Conservation (phyloP, 2,329 filamentous ascomycete species). For the Plenodomus tracheiphilus region DNA sequence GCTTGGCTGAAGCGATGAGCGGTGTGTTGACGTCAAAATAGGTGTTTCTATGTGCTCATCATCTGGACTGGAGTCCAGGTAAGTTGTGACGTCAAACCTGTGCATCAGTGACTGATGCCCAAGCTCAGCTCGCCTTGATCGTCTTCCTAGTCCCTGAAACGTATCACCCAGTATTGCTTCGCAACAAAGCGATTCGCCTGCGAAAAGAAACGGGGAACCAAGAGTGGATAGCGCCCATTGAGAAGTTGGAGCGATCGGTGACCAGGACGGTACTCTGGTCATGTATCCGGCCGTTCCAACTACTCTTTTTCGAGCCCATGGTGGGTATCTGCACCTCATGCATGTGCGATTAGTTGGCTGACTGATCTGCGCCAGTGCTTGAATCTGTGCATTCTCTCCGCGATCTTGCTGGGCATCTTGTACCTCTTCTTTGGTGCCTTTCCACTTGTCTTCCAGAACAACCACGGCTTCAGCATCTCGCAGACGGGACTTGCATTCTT, state of each 20-base stretch:
- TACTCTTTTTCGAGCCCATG: constrained; percentile 84
- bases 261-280: constrained; percentile 54
- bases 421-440: constrained; percentile 94
- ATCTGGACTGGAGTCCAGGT: constrained; percentile 70
- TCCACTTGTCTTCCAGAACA: constrained; percentile 72
- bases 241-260: constrained; percentile 72
- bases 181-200: constrained; percentile 69
- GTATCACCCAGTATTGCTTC: constrained; percentile 73
- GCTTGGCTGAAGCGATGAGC: constrained; percentile 2
- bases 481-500: constrained; percentile 80
- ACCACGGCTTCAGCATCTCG: constrained; percentile 77
- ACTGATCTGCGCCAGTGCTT: constrained; percentile 55
- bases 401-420: constrained; percentile 81
- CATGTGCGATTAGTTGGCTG: constrained; percentile 28
- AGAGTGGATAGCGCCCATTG: constrained; percentile 75
- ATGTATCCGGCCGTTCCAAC: constrained; percentile 70
- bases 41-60: constrained; percentile 71
- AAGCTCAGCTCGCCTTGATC: constrained; percentile 63
- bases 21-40: constrained; percentile 30
- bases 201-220: constrained; percentile 78
- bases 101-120: constrained; percentile 18
- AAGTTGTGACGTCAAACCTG: constrained; percentile 22
- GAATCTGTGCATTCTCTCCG: constrained; percentile 78
- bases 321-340: constrained; percentile 23
- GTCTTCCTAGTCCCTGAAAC: constrained; percentile 81